phyloP scores from a whole-genome alignment of 495 filamentous ascomycete genomes.

The Terfezia boudieri region DNA sequence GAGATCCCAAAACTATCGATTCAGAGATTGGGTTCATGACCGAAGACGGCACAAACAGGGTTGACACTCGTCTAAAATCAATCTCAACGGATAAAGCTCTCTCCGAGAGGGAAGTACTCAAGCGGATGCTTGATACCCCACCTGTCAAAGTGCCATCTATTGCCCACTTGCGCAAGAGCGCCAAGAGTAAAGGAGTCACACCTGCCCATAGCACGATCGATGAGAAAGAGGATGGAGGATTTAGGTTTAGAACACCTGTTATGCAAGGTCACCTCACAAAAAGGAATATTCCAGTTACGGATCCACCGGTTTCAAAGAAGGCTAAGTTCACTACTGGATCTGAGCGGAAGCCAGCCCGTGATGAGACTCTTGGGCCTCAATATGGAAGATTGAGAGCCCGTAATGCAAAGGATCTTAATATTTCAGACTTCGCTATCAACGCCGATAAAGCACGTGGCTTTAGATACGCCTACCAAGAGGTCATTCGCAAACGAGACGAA shows the following conservation, averaged over 20 bases:
- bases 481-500: constrained; percentile 48
- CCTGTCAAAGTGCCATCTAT: not conserved
- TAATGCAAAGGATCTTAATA: constrained; percentile 6
- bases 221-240: not conserved
- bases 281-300: not conserved
- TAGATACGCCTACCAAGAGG: constrained; percentile 50
- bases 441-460: constrained; percentile 46
- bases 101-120: not conserved
- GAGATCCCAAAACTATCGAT: not conserved
- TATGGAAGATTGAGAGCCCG: not conserved
- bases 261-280: not conserved
- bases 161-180: not conserved
- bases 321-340: not conserved
- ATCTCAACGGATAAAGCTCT: not conserved
- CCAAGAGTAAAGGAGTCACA: not conserved
- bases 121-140: not conserved
- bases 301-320: not conserved
- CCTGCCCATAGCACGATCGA: not conserved
- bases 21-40: not conserved
- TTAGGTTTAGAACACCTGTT: not conserved
- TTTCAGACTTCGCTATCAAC: constrained; percentile 65
- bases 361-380: not conserved
- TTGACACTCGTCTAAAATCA: not conserved
- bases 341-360: not conserved
- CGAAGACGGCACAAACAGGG: not conserved